A percentile compares a stretch with the other conserved stretches of the same genome.
These are phyloP conservation scores for Gloeostereum incarnatum DNA, from an alignment of 768 basidiomycete genomes.

Conservation along the genomic window DNA sequence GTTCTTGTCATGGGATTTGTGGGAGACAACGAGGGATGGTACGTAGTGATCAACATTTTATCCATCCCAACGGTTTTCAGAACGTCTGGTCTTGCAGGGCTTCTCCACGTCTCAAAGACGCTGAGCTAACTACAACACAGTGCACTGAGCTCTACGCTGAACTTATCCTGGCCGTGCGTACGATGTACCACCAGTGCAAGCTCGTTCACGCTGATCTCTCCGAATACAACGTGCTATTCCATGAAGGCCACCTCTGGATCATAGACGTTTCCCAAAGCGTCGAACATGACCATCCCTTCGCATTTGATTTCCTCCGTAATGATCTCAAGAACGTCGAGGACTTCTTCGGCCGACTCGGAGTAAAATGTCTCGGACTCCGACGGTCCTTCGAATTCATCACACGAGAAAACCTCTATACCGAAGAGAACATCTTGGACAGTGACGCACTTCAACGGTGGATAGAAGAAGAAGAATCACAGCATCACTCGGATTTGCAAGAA, in stretches of 20 bases:
- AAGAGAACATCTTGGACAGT: constrained; percentile 16
- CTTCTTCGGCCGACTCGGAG: constrained; percentile 75
- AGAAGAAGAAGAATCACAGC: constrained; percentile 11
- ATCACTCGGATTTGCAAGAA: constrained; percentile 6
- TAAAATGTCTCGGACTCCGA: constrained; percentile 67
- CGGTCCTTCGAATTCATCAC: constrained; percentile 88
- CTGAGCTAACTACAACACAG: constrained; percentile 36
- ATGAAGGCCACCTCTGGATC: constrained; percentile 73
- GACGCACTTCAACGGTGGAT: constrained; percentile 39
- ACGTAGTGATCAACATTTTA: constrained; percentile 17
- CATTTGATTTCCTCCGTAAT: constrained; percentile 90
- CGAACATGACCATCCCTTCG: constrained; percentile 94
- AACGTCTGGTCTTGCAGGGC: constrained; percentile 43
- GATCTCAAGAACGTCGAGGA: constrained; percentile 93
- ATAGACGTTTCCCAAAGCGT: constrained; percentile 99
- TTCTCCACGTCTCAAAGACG: constrained; percentile 91
- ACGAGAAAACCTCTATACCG: constrained; percentile 32
- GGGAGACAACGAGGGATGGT: constrained; percentile 78
- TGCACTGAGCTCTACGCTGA: constrained; percentile 64
- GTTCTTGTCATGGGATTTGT: constrained; percentile 94
- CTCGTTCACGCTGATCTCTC: constrained; percentile 97
- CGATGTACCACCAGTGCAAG: constrained; percentile 83
- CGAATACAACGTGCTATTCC: constrained; percentile 95
- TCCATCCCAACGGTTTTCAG: constrained; percentile 2
- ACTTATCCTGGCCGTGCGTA: constrained; percentile 69